Conservation (phyloP, 352 stramenopile genomes). For the Phytophthora melonis region DNA sequence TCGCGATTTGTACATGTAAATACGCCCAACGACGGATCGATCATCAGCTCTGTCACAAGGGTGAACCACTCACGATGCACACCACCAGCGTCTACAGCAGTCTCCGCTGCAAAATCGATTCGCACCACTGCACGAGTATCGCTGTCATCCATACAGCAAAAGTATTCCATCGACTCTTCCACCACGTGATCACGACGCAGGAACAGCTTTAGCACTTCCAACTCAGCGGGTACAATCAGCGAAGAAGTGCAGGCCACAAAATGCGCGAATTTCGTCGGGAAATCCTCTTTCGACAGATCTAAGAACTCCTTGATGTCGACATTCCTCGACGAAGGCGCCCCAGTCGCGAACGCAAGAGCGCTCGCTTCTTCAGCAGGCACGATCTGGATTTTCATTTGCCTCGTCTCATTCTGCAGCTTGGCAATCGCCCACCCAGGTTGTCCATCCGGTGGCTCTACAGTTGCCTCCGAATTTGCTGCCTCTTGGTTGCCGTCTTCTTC, state of each 20-base stretch:
- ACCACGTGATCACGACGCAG: constrained; percentile 53
- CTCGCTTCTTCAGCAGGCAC: constrained; percentile 14
- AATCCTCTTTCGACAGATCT: constrained; percentile 45
- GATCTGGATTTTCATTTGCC: constrained; percentile 6
- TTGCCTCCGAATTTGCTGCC: constrained; percentile 1
- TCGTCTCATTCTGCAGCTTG: constrained; percentile 18
- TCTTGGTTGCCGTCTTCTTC: not conserved
- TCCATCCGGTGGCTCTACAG: constrained; percentile 1
- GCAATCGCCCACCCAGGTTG: constrained; percentile 17
- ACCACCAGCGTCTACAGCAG: constrained; percentile 76
- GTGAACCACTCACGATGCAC: constrained; percentile 85
- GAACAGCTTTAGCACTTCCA: constrained; percentile 55
- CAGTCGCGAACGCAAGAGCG: constrained; percentile 31
- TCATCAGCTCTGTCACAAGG: constrained; percentile 62
- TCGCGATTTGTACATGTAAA: constrained; percentile 56
- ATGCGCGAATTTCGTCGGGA: constrained; percentile 62
- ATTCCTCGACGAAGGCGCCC: constrained; percentile 6
- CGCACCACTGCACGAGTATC: constrained; percentile 51
- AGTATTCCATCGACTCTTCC: constrained; percentile 62
- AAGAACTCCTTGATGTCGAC: constrained; percentile 37
- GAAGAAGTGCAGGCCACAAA: constrained; percentile 53
- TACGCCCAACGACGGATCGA: constrained; percentile 41
- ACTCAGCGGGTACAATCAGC: constrained; percentile 49
- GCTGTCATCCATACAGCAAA: constrained; percentile 50
- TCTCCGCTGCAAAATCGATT: constrained; percentile 77